Evolutionary conservation across 2,329 filamentous ascomycete genomes (phyloP).

Genomic region (Periglandula ipomoeae): DNA sequence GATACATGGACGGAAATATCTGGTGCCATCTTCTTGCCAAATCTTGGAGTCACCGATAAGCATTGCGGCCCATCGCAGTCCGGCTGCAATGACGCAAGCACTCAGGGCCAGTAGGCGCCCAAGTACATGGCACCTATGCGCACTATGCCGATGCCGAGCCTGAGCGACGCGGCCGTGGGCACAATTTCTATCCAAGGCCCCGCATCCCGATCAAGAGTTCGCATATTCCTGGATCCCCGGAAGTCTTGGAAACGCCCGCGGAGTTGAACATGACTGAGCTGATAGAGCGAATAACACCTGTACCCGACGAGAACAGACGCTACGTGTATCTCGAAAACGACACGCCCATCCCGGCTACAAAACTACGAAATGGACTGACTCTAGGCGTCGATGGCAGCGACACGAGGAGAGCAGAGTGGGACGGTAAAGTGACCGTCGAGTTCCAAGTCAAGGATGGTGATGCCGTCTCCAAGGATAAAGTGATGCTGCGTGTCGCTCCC

Average conservation of each 20-base stretch:
- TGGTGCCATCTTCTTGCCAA: constrained; percentile 26
- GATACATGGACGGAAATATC: constrained; percentile 12
- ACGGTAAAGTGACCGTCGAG: constrained; percentile 17
- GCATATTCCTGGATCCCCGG: constrained; percentile 16
- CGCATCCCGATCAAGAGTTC: constrained; percentile 12
- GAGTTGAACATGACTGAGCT: not conserved
- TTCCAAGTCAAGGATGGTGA: constrained; percentile 22
- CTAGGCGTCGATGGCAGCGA: constrained; percentile 27
- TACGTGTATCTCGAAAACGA: constrained; percentile 20
- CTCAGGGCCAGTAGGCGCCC: constrained; percentile 20
- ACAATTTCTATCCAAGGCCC: constrained; percentile 11
- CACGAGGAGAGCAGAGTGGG: constrained; percentile 16
- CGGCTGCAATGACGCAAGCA: constrained; percentile 26
- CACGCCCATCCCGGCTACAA: constrained; percentile 18
- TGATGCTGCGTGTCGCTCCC: constrained; percentile 26
- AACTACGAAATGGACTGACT: constrained; percentile 20
- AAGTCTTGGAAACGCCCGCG: not conserved
- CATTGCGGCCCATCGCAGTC: not conserved
- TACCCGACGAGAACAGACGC: constrained; percentile 7
- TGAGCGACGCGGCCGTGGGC: constrained; percentile 12
- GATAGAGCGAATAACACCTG: not conserved
- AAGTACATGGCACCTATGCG: constrained; percentile 21
- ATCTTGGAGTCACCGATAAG: constrained; percentile 22
- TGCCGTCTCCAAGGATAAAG: constrained; percentile 14
- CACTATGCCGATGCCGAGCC: constrained; percentile 19